phyloP scores from a whole-genome alignment of 805 yeast species.

The Priceomyces medius region DNA sequence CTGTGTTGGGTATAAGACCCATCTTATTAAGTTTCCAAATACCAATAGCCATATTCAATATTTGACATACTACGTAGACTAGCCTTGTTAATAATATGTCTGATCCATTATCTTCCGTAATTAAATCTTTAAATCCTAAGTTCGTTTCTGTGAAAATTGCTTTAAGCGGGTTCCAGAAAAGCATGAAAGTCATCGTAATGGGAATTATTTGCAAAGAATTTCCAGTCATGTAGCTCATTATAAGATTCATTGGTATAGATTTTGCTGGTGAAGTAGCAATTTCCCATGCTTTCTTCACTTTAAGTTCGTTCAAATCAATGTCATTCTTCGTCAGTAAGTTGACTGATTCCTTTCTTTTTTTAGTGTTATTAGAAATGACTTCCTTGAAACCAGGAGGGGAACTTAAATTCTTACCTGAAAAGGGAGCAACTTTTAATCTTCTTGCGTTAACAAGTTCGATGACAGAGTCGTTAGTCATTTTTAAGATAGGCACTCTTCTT shows the following conservation, averaged over 20 bases:
- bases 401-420: not conserved
- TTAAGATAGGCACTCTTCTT: not conserved
- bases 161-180: constrained; percentile 73
- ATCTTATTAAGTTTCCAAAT: constrained; percentile 78
- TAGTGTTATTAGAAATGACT: constrained; percentile 1
- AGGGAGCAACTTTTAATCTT: not conserved
- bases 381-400: constrained; percentile 16
- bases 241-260: constrained; percentile 79
- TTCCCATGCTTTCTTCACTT: constrained; percentile 78
- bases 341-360: constrained; percentile 2
- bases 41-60: constrained; percentile 68
- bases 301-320: constrained; percentile 34
- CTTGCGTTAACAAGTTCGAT: not conserved
- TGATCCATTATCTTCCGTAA: constrained; percentile 33
- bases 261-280: constrained; percentile 81
- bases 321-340: constrained; percentile 14
- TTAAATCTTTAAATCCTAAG: constrained; percentile 51
- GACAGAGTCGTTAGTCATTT: not conserved
- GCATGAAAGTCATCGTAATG: constrained; percentile 82
- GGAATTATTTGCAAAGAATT: constrained; percentile 86
- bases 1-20: constrained; percentile 88
- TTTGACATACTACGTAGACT: constrained; percentile 38
- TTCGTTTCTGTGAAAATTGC: constrained; percentile 61
- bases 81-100: constrained; percentile 28
- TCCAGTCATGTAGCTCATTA: constrained; percentile 93